phyloP scores from a whole-genome alignment of 140 eudicot genomes.

The Artemisia princeps region DNA sequence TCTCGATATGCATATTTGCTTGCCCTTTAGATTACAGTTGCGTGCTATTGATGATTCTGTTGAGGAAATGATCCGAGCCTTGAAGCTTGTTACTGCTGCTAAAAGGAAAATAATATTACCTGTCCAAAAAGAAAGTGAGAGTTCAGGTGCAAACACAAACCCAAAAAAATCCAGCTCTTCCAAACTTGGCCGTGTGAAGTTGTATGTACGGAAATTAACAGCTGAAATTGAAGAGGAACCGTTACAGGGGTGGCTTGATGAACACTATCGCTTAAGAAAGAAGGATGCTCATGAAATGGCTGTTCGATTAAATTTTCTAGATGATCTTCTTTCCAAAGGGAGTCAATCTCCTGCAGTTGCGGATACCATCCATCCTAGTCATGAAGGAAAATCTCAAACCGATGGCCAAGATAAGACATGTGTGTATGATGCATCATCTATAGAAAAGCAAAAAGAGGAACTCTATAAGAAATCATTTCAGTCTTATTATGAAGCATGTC shows the following conservation, averaged over 20 bases:
- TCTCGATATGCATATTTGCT: conserved; percentile 72
- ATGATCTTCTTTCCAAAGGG: conserved; percentile 46
- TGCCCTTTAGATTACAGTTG: conserved; percentile 77
- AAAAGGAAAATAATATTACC: conserved; percentile 51
- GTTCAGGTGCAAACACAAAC: conserved; percentile 31
- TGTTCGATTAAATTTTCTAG: conserved; percentile 67
- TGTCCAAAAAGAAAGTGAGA: conserved; percentile 36
- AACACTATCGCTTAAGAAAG: conserved; percentile 68
- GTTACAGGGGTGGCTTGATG: conserved; percentile 96
- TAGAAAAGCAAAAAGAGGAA: conserved; percentile 60
- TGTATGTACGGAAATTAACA: conserved; percentile 59
- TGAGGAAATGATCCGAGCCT: conserved; percentile 83
- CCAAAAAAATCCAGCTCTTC: conserved; percentile 60
- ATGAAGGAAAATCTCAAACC: conserved; percentile 30
- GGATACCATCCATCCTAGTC: conserved; percentile 37
- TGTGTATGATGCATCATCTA: conserved; percentile 48
- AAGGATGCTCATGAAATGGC: conserved; percentile 83
- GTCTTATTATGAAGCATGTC: conserved; percentile 76
- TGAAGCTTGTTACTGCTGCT: conserved; percentile 72
- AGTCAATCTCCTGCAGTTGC: conserved; percentile 34
- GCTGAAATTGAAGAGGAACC: conserved; percentile 94
- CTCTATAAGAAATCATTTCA: conserved; percentile 59
- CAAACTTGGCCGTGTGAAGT: conserved; percentile 63
- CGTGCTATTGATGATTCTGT: conserved; percentile 92
- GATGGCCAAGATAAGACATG: conserved; percentile 50